phyloP scores from a whole-genome alignment of 306 rosid species.

The Rosa rugosa region DNA sequence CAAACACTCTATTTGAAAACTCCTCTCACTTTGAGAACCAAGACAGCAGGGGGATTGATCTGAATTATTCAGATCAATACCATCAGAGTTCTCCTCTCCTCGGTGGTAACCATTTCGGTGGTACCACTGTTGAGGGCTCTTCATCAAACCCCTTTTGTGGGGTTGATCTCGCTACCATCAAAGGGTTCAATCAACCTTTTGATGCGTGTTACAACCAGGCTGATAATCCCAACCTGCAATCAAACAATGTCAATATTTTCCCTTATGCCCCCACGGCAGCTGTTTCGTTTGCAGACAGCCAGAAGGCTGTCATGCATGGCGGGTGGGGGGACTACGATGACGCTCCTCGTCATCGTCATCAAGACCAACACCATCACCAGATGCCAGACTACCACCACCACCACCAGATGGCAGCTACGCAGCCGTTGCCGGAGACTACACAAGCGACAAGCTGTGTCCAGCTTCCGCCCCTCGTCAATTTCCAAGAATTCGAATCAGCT shows the following conservation, averaged over 20 bases:
- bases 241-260: neutral
- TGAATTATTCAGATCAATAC: neutral
- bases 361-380: neutral
- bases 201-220: neutral
- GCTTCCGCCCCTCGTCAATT: constrained; percentile 5
- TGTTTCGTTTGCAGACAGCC: neutral
- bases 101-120: neutral
- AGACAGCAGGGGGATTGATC: neutral
- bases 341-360: neutral
- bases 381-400: neutral
- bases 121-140: constrained; percentile 17
- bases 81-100: neutral
- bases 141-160: constrained; percentile 25
- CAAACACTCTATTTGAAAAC: neutral
- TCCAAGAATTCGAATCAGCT: constrained; percentile 22
- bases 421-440: neutral
- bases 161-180: neutral
- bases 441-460: neutral
- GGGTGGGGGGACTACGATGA: neutral
- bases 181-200: neutral
- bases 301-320: constrained; percentile 1
- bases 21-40: neutral
- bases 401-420: neutral
- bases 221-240: neutral
- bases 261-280: neutral